Evolutionary conservation across 2,329 filamentous ascomycete species (phyloP).

Genomic region (Myrmaecium sp.): DNA sequence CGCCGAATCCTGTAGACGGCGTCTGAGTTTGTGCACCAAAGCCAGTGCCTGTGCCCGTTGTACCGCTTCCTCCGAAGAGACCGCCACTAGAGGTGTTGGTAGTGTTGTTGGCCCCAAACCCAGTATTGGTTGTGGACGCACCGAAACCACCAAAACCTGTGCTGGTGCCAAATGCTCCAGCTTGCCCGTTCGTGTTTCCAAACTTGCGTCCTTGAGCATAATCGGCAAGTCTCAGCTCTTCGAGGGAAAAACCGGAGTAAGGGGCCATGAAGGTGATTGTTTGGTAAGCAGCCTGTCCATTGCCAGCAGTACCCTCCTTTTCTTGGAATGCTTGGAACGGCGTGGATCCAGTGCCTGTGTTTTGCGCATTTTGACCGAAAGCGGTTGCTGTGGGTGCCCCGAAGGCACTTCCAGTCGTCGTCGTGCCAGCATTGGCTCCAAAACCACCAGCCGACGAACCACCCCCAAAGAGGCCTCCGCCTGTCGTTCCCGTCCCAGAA

Average conservation of each 20-base stretch:
- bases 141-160: constrained; percentile 37
- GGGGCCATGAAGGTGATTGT: constrained; percentile 63
- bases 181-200: constrained; percentile 65
- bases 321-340: constrained; percentile 54
- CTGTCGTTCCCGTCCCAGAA: constrained; percentile 16
- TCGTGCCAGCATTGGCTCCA: constrained; percentile 16
- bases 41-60: constrained; percentile 11
- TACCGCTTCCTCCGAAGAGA: constrained; percentile 23
- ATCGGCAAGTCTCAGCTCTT: constrained; percentile 51
- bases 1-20: constrained; percentile 16
- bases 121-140: constrained; percentile 17
- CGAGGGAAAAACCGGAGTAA: constrained; percentile 83
- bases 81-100: constrained; percentile 24
- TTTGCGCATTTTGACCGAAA: constrained; percentile 32
- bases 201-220: constrained; percentile 74
- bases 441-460: constrained; percentile 24
- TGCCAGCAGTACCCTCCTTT: constrained; percentile 43
- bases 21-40: constrained; percentile 6
- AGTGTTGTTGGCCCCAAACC: constrained; percentile 30
- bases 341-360: constrained; percentile 45
- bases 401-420: constrained; percentile 23
- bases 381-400: constrained; percentile 18
- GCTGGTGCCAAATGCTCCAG: constrained; percentile 63
- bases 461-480: constrained; percentile 17
- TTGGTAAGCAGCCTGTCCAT: constrained; percentile 49